Base-by-base conservation (phyloP, 1,284 basidiomycete genomes). In the Papiliotrema laurentii region DNA sequence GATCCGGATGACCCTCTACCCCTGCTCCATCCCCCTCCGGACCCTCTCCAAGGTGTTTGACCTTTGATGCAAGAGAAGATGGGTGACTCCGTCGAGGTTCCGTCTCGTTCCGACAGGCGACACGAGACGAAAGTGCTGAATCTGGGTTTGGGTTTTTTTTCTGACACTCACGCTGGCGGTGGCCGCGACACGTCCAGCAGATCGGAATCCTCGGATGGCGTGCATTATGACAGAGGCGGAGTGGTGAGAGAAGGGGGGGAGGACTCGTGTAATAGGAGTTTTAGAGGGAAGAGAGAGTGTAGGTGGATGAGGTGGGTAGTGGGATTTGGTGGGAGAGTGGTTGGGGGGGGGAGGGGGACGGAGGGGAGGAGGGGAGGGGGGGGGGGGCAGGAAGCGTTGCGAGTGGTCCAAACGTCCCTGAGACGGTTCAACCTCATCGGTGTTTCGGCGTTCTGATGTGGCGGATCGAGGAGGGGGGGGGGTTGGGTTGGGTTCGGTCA, bases 141-240 rank as follows among this genome's bases (percentile, higher is more conserved):
- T 38, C 11, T 11, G 9, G 11, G 11, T 19, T 19, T 13, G 9
- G 24, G 26, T 38, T 18, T 28, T n/a, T 33, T 26, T 14, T 24
- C 40, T 22, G n/a, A n/a, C n/a, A 65, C 63, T 63, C 45, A 66
- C 63, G 53, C 54, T 61, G 16, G 51, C 50, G 47, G 61, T 58
- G 57, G 64, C 68, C 47, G 66, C 66, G 35, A 58, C 56, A 51
- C 68, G 56, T 46, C 68, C 49, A 44, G 69, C 70, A 43, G 63
- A 56, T 58, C 66, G 59, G 54, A 71, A 56, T 74, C 86, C 83
- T 79, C 85, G 82, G 77, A 92, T 79, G 74, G 87, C 87, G 78
- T 91, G 88, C 89, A 93, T 92, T 49, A 38, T 53, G 42, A 38
- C 19, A 26, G 51, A 48, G 51, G 47, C 37, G 73, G 78, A 75